These are phyloP conservation scores for Pseudodiploospora longispora DNA, from an alignment of 2,329 filamentous ascomycete species.

Conservation along the genomic window DNA sequence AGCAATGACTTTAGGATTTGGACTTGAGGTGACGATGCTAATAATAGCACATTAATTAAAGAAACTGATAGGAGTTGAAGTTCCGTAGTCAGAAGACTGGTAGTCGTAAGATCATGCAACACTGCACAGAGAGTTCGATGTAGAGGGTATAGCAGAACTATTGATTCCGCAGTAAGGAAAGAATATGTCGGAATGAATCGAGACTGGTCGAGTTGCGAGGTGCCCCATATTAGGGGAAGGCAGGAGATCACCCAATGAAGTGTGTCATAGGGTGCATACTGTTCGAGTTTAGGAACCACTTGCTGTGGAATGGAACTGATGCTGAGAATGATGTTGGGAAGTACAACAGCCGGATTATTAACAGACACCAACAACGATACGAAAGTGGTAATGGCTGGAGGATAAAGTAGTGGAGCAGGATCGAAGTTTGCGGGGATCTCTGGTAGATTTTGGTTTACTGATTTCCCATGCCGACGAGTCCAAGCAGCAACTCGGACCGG, in stretches of 20 bases:
- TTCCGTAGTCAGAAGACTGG: slow-evolving; percentile 79
- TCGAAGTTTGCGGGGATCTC: slow-evolving; percentile 72
- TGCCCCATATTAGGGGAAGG: slow-evolving; percentile 47
- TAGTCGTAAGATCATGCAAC: slow-evolving; percentile 75
- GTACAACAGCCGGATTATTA: slow-evolving; percentile 50
- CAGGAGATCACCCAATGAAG: slow-evolving; percentile 76
- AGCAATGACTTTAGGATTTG: slow-evolving; percentile 78
- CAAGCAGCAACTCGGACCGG: slow-evolving; percentile 50
- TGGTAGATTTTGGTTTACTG: slow-evolving; percentile 33
- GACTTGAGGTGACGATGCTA: slow-evolving; percentile 73
- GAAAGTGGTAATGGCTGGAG: slow-evolving; percentile 64
- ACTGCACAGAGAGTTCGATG: slow-evolving; percentile 70
- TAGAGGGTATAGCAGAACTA: slow-evolving; percentile 68
- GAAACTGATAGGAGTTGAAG: slow-evolving; percentile 77
- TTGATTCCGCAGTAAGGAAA: slow-evolving; percentile 45
- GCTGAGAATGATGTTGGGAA: slow-evolving; percentile 76
- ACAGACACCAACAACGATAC: slow-evolving; percentile 67
- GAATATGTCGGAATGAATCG: slow-evolving; percentile 30
- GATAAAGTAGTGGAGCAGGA: slow-evolving; percentile 85
- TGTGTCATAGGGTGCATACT: slow-evolving; percentile 49
- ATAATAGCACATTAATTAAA: slow-evolving; percentile 71
- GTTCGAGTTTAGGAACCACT: slow-evolving; percentile 58
- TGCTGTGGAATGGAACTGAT: slow-evolving; percentile 67
- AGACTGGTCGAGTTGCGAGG: slow-evolving; percentile 12
- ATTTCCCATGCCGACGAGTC: slow-evolving; percentile 32